phyloP scores from a whole-genome alignment of 2,329 filamentous ascomycete genomes.

The Neonectria faginata region DNA sequence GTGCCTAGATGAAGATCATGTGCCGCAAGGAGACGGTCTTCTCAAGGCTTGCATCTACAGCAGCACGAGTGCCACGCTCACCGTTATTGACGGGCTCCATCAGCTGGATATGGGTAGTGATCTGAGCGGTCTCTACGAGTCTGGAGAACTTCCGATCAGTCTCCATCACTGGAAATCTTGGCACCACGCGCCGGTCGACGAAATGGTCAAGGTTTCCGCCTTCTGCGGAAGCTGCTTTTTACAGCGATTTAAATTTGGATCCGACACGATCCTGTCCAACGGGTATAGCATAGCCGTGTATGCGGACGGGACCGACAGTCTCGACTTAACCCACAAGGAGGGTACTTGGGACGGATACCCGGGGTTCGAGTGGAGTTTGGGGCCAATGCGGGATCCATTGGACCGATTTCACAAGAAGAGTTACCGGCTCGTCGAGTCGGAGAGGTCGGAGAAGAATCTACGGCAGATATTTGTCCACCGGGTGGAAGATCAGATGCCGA shows the following conservation, averaged over 20 bases:
- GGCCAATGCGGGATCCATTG: conserved; percentile 59
- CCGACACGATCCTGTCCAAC: conserved; percentile 66
- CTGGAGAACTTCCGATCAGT: conserved; percentile 64
- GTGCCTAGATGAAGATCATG: conserved; percentile 55
- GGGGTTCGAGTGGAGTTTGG: conserved; percentile 65
- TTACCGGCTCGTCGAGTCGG: conserved; percentile 60
- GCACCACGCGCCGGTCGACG: conserved; percentile 63
- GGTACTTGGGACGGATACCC: conserved; percentile 64
- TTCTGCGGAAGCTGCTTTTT: conserved; percentile 71
- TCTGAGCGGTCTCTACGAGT: conserved; percentile 70
- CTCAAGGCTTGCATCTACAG: conserved; percentile 68
- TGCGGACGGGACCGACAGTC: conserved; percentile 50
- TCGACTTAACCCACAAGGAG: conserved; percentile 62
- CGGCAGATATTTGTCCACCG: conserved; percentile 67
- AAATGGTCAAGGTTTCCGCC: conserved; percentile 60
- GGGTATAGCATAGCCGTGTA: conserved; percentile 69
- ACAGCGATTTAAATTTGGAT: conserved; percentile 63
- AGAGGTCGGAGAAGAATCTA: conserved; percentile 57
- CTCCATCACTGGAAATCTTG: conserved; percentile 74
- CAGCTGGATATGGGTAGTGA: conserved; percentile 69
- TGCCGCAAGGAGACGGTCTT: conserved; percentile 63
- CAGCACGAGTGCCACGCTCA: conserved; percentile 66
- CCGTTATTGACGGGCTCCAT: conserved; percentile 65
- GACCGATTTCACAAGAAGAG: conserved; percentile 61
- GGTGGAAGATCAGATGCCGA: conserved; percentile 49